Conservation (phyloP, 345 rosid species). For the Conringia planisiliqua region DNA sequence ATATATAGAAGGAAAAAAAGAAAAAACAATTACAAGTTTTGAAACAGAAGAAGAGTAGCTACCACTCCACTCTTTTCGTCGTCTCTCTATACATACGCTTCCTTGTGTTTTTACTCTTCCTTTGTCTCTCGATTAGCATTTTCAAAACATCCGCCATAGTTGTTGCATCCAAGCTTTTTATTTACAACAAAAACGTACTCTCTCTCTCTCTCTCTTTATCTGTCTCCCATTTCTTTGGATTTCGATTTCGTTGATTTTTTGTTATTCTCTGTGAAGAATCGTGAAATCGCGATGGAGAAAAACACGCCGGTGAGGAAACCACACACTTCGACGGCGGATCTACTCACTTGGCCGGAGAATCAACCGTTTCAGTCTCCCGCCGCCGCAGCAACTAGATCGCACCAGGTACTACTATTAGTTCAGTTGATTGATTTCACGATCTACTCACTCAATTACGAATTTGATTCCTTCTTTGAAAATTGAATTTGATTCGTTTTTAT, state of each 20-base stretch:
- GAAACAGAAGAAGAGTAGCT: constrained; percentile 37
- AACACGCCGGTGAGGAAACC: constrained; percentile 66
- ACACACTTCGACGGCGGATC: constrained; percentile 69
- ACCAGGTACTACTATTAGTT: constrained; percentile 43
- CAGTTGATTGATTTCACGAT: background rate
- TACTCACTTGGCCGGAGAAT: constrained; percentile 73
- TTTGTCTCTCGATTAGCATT: background rate
- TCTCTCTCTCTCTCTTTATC: background rate
- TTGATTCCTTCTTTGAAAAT: background rate
- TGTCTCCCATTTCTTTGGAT: background rate
- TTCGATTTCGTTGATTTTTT: no score
- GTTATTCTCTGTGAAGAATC: background rate
- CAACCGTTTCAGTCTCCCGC: constrained; percentile 42
- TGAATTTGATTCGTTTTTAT: background rate
- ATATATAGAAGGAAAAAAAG: no score
- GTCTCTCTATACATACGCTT: constrained; percentile 10
- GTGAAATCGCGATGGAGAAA: constrained; percentile 32
- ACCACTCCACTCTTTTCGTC: constrained; percentile 24
- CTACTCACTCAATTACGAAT: background rate
- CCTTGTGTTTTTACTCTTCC: constrained; percentile 11
- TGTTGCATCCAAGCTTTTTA: background rate
- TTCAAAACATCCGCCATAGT: background rate
- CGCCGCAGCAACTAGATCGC: constrained; percentile 44
- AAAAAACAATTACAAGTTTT: background rate
- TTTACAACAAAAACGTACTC: background rate